A percentile compares a stretch with the other conserved stretches of the same genome.
Conservation (phyloP, 2,329 filamentous ascomycete genomes). For the Metarhizium sp. region DNA sequence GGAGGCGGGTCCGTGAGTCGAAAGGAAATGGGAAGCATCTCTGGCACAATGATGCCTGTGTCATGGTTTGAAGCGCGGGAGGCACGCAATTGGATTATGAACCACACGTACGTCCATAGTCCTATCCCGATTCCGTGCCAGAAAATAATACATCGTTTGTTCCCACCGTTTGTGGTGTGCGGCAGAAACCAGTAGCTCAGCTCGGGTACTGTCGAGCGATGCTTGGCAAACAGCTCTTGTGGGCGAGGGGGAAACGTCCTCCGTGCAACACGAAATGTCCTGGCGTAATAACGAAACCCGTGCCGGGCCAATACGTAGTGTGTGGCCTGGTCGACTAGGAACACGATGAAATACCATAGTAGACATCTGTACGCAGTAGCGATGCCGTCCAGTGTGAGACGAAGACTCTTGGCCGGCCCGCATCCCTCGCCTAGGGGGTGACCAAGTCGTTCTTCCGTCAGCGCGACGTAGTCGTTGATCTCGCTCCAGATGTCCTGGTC, state of each 20-base stretch:
- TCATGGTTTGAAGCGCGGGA: slow-evolving; percentile 19
- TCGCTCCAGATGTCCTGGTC: slow-evolving; percentile 27
- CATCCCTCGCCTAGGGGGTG: slow-evolving; percentile 41
- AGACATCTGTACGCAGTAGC: slow-evolving; percentile 51
- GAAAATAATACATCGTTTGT: slow-evolving; percentile 52
- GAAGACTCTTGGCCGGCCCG: slow-evolving; percentile 45
- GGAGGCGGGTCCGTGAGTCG: slow-evolving; percentile 48
- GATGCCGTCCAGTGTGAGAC: slow-evolving; percentile 58
- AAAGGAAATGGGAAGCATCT: slow-evolving; percentile 57
- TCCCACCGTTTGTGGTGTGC: slow-evolving; percentile 36
- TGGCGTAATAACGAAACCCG: slow-evolving; percentile 43
- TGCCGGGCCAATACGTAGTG: slow-evolving; percentile 33
- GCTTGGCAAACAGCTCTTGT: slow-evolving; percentile 34
- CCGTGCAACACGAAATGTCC: slow-evolving; percentile 14
- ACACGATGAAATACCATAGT: slow-evolving; percentile 53
- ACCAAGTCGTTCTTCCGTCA: slow-evolving; percentile 45
- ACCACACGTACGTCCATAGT: slow-evolving; percentile 50
- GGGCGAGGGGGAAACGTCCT: slow-evolving; percentile 50
- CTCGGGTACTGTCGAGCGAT: slow-evolving; percentile 36
- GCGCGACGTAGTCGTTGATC: slow-evolving; percentile 36
- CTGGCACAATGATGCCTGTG: slow-evolving; percentile 55
- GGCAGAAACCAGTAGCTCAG: slow-evolving; percentile 59
- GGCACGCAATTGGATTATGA: slow-evolving; percentile 41
- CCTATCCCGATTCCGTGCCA: slow-evolving; percentile 65
- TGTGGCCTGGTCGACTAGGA: slow-evolving; percentile 43